Conservation (phyloP, 2,329 filamentous ascomycete genomes). For the Xylariaceae sp. region DNA sequence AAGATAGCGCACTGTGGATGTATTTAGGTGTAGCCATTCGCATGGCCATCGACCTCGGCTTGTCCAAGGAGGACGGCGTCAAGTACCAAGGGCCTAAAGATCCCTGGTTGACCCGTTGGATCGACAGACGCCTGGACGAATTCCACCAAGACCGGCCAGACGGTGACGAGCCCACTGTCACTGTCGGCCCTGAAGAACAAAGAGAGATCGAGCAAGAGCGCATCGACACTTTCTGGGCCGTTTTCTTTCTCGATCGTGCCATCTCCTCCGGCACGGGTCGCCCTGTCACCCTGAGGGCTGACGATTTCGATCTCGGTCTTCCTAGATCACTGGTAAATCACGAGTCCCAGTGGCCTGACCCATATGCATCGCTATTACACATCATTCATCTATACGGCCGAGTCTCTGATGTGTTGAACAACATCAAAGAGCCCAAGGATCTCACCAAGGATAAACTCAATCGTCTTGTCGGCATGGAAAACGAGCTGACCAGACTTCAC, state of each 20-base stretch:
- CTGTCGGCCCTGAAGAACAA: constrained; percentile 46
- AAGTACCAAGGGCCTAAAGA: constrained; percentile 56
- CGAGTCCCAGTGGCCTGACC: constrained; percentile 67
- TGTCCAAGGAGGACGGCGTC: constrained; percentile 78
- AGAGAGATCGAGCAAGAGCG: constrained; percentile 74
- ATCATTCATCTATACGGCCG: constrained; percentile 85
- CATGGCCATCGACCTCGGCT: constrained; percentile 75
- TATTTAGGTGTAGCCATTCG: constrained; percentile 85
- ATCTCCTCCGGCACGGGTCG: constrained; percentile 85
- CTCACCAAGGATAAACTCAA: constrained; percentile 73
- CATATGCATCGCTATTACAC: constrained; percentile 76
- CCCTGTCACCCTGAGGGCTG: constrained; percentile 78
- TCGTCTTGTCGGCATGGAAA: constrained; percentile 73
- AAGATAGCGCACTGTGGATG: constrained; percentile 92
- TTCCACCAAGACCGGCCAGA: constrained; percentile 34
- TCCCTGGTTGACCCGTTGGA: constrained; percentile 46
- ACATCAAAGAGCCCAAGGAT: constrained; percentile 70
- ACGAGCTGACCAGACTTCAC: constrained; percentile 68
- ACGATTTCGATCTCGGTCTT: constrained; percentile 79
- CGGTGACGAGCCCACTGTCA: constrained; percentile 42
- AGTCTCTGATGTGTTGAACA: constrained; percentile 81
- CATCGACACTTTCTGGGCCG: constrained; percentile 85
- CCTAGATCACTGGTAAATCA: constrained; percentile 50
- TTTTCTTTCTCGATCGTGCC: constrained; percentile 82
- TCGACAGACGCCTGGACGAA: constrained; percentile 34